phyloP scores from a whole-genome alignment of 2,329 filamentous ascomycete genomes.

The Penicillium sp. region DNA sequence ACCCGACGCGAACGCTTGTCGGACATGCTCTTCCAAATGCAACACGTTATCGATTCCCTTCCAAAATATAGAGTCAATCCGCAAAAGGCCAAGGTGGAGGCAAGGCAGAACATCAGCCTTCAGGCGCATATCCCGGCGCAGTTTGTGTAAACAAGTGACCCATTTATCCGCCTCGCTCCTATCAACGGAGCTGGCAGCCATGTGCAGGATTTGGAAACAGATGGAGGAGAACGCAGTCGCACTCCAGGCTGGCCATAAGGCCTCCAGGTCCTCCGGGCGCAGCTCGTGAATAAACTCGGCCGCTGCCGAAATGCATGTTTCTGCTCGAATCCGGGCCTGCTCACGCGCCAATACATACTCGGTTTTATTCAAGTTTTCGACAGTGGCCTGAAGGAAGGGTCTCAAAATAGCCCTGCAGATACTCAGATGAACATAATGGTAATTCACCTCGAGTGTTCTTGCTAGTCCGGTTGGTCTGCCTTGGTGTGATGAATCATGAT shows the following conservation, averaged over 20 bases:
- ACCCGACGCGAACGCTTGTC: background rate
- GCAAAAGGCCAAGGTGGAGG: background rate
- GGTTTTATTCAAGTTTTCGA: background rate
- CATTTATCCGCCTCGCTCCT: conserved; percentile 1
- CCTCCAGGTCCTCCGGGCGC: background rate
- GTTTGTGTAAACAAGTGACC: background rate
- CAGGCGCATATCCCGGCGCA: conserved; percentile 7
- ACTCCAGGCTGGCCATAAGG: conserved; percentile 2
- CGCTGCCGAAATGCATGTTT: background rate
- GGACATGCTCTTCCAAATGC: conserved; percentile 3
- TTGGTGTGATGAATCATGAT: background rate
- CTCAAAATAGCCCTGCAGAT: background rate
- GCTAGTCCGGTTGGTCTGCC: background rate
- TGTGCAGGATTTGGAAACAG: background rate
- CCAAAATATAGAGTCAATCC: conserved; percentile 6
- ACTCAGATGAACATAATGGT: conserved; percentile 6
- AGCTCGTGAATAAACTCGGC: conserved; percentile 1
- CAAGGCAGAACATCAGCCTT: conserved; percentile 6
- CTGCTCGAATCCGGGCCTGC: background rate
- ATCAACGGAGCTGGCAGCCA: background rate
- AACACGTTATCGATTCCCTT: conserved; percentile 2
- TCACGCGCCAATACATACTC: background rate
- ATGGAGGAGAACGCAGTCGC: conserved; percentile 1
- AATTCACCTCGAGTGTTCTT: background rate
- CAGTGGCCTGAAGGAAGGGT: background rate